phyloP scores from a whole-genome alignment of 2,329 filamentous ascomycete genomes.

The Pleomassaria siparia region DNA sequence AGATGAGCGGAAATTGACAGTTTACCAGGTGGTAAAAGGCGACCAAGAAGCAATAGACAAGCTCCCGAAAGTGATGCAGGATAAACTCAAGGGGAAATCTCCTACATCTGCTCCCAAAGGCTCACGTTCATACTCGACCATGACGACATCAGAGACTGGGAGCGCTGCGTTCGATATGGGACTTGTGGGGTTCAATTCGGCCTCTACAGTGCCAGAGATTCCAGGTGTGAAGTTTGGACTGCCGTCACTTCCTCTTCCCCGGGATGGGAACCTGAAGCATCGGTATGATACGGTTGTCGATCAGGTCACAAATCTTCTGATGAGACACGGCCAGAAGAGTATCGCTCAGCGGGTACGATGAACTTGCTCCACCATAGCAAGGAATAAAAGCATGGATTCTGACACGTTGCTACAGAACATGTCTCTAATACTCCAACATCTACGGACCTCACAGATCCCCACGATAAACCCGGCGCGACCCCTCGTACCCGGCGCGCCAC shows the following conservation, averaged over 20 bases:
- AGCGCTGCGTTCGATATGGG: constrained; percentile 28
- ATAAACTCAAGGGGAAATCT: constrained; percentile 56
- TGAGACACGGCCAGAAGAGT: constrained; percentile 88
- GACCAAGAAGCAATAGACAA: constrained; percentile 64
- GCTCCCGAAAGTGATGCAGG: constrained; percentile 67
- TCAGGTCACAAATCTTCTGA: constrained; percentile 87
- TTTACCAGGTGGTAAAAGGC: constrained; percentile 60
- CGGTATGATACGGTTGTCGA: constrained; percentile 83
- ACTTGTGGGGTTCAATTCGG: constrained; percentile 28
- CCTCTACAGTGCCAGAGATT: constrained; percentile 19
- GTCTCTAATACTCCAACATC: constrained; percentile 75
- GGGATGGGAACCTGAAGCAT: constrained; percentile 67
- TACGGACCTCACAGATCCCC: constrained; percentile 82
- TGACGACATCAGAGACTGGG: constrained; percentile 26
- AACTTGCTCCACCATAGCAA: neutral
- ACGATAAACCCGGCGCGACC: constrained; percentile 70
- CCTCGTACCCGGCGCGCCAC: constrained; percentile 75
- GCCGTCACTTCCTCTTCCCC: constrained; percentile 67
- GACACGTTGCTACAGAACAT: constrained; percentile 65
- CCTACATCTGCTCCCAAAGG: constrained; percentile 40
- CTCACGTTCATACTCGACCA: constrained; percentile 61
- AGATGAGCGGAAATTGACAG: constrained; percentile 12
- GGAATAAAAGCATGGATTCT: neutral
- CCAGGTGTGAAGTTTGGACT: constrained; percentile 76
- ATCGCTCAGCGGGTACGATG: constrained; percentile 78